Evolutionary conservation across 768 basidiomycete genomes (phyloP), one percentile per base, ranked within the genome.

Genomic region (Lentinula raphanica): DNA sequence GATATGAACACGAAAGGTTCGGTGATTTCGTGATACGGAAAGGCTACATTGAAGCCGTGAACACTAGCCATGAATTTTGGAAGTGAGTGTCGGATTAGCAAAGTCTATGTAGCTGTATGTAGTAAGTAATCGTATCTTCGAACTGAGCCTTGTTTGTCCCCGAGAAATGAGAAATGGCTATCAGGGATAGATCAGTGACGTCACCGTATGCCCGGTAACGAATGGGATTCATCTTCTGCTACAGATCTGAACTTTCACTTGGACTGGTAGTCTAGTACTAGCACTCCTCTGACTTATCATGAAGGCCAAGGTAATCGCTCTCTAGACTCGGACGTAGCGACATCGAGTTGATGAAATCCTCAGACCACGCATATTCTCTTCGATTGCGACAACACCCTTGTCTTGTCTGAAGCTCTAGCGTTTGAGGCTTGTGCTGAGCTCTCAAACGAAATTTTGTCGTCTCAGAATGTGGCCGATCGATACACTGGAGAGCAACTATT

Each of bases 1-100:
- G 96, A 49, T 72, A 77, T 3, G 86, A 91, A 11, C 94, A 92
- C 35, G 97, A 99, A 72, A 86, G 77, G 56, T 98, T 99, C 66
- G 97, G 97, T 29, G 97, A 98, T 2, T 99, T 90, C 69, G 91
- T 92, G 29, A 89, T 99, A 61, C 81, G 96, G 48, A 88, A 85
- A 27, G 94, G 95, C 40, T 94, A 94, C 66, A 94, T 98, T 63
- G 80, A 90, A 36, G 81, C 90, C 2, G 94, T 92, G 0, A 89
- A 84, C 1, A 82, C 86, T 38, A 95, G 95, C 17, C 89, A 81
- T 65, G 76, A 83, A 49, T 98, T 21, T 21, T 44, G 42, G 42
- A 44, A 44, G 23, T 44, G 12, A 44, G 19, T n/a, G n/a, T 25
- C 21, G 19, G 9, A 44, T n/a, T n/a, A 44, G 42, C 5, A 15